phyloP scores from a whole-genome alignment of 1,284 basidiomycete genomes.

The Microbotryum saponariae region DNA sequence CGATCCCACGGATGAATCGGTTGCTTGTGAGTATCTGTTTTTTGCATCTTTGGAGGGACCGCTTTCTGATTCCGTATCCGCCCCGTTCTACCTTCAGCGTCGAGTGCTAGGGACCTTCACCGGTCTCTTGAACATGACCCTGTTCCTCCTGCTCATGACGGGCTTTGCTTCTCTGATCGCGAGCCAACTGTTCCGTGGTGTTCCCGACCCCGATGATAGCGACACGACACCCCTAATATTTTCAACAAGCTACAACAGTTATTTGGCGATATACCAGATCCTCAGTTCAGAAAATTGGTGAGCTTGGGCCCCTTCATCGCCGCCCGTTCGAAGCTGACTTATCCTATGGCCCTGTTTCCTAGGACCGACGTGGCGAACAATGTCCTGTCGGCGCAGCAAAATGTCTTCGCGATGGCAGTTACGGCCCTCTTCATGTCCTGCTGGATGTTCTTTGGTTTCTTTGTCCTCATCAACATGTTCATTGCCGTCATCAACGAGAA shows the following conservation, averaged over 20 bases:
- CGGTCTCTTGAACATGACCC: conserved; percentile 84
- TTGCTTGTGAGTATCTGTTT: conserved; percentile 52
- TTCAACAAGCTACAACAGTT: conserved; percentile 80
- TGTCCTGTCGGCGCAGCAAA: conserved; percentile 65
- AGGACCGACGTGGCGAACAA: conserved; percentile 74
- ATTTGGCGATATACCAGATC: conserved; percentile 72
- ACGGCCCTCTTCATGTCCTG: conserved; percentile 9
- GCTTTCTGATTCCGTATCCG: conserved; percentile 29
- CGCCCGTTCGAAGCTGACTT: not conserved
- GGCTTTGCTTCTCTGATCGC: conserved; percentile 67
- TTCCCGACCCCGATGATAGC: conserved; percentile 46
- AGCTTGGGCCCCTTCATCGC: not conserved
- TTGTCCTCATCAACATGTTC: conserved; percentile 95
- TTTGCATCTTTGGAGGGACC: not conserved
- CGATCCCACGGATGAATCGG: conserved; percentile 74
- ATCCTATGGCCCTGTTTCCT: not conserved
- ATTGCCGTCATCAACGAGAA: conserved; percentile 98
- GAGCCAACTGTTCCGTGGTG: conserved; percentile 57
- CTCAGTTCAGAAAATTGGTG: conserved; percentile 12
- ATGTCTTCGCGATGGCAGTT: conserved; percentile 53
- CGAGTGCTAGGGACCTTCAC: conserved; percentile 88
- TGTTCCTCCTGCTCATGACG: conserved; percentile 86
- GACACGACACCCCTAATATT: conserved; percentile 60
- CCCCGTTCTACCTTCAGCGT: conserved; percentile 47
- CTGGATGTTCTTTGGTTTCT: not conserved